Evolutionary conservation across 2,329 filamentous ascomycete species (phyloP), one percentile per base, ranked within the genome.

Genomic region (Neurospora sp.): DNA sequence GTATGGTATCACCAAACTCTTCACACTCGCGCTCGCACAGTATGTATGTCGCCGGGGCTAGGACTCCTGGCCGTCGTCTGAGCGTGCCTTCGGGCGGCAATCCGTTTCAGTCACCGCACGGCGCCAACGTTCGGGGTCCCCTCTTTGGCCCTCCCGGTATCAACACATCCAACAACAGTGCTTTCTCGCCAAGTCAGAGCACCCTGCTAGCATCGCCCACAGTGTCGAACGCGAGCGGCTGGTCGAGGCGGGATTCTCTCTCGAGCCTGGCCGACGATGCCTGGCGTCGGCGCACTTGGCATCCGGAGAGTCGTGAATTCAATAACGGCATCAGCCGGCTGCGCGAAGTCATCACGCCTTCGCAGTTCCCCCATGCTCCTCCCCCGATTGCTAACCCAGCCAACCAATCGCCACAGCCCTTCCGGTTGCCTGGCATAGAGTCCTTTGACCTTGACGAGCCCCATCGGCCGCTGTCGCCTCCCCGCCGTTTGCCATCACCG

Each of bases 401-500:
- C 6, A 78, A 78, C 43, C 88, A 80, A 78, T 84, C 79, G 76
- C 89, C 90, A 74, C 86, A 84, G 7, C 81, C 85, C 4, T 83
- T 93, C 15, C 89, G 93, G 46, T 85, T 97, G 15, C 94, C 94
- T 0, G 93, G 94, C 15, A 97, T 97, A 74, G 93, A 97, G 78
- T 96, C 93, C 17, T 97, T 97, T 75, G 93, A 95, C 17, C 97
- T 97, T 75, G 93, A 95, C 76, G 90, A 92, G 70, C 90, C 89
- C 36, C 86, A 87, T 70, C 86, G 86, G 23, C 86, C 89, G 0
- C 78, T 84, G 13, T 87, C 91, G 0, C 89, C 90, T 8, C 86
- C 87, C 1, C 85, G 88, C 67, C 87, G 90, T 66, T 85, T 86
- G 69, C 84, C 87, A 2, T 93, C 92, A 68, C 92, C 93, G 0